phyloP scores from a whole-genome alignment of 495 filamentous ascomycete species.

The Hyaloscypha finlandica region DNA sequence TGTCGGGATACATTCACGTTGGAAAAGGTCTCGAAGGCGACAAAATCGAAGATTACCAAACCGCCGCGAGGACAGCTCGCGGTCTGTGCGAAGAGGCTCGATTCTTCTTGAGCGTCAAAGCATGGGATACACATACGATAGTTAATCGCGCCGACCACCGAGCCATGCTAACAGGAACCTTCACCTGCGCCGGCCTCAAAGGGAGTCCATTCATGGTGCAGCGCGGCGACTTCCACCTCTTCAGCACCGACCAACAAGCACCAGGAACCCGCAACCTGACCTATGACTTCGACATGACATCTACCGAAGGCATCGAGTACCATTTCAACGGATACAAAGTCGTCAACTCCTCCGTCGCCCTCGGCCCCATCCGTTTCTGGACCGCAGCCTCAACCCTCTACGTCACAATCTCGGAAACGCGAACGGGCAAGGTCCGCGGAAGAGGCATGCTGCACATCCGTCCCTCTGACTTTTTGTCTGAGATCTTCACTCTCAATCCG shows the following conservation, averaged over 20 bases:
- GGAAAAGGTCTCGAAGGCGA: constrained; percentile 49
- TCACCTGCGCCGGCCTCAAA: constrained; percentile 57
- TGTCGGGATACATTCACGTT: constrained; percentile 62
- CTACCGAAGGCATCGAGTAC: constrained; percentile 49
- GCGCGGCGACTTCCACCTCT: constrained; percentile 59
- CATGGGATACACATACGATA: constrained; percentile 46
- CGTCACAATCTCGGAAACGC: constrained; percentile 47
- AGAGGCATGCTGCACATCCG: constrained; percentile 62
- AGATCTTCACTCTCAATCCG: constrained; percentile 56
- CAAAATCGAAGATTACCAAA: constrained; percentile 50
- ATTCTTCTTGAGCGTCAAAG: constrained; percentile 61
- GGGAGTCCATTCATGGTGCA: constrained; percentile 62
- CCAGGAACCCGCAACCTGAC: constrained; percentile 60
- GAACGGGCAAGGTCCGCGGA: constrained; percentile 47
- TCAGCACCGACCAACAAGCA: constrained; percentile 51
- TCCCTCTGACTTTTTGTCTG: constrained; percentile 53
- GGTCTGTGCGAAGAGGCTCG: constrained; percentile 55
- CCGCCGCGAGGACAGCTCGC: constrained; percentile 53
- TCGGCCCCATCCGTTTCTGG: constrained; percentile 58
- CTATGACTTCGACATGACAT: constrained; percentile 62
- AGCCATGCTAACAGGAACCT: constrained; percentile 62
- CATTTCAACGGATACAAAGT: constrained; percentile 65
- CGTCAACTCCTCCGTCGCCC: constrained; percentile 58
- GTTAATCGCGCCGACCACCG: constrained; percentile 50
- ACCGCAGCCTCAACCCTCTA: constrained; percentile 64